Base-by-base conservation (phyloP, 805 yeast species). In the Suhomyces emberorum region DNA sequence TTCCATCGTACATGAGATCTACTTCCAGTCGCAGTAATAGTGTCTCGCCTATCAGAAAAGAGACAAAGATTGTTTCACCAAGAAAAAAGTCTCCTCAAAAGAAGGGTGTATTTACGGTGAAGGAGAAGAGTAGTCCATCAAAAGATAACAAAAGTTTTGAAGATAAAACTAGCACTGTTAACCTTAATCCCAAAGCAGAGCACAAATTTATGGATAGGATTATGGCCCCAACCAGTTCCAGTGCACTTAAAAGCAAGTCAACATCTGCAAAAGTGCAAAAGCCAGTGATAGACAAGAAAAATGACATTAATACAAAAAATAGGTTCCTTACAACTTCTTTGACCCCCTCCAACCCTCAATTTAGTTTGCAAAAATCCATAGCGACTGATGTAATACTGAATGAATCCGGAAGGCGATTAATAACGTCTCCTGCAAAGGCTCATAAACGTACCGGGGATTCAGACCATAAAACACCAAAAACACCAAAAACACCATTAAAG, bases 261-360 rank as follows among this genome's bases (percentile, higher is more conserved):
- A 24, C 22, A 8, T 5, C 14, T 15, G 24, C 34, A 4, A 34
- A 32, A 24, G 28, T 17, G 9, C 19, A 30, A 24, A 30, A 32
- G 20, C 20, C 24, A 8, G 9, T 15, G 4, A 22, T 25, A 4
- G 39, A 41, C 19, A 30, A 15, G n/a, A 29, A 37, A 18, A 31
- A 33, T 25, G 23, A 26, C 22, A 43, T 41, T n/a, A 30, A 31
- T 2, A 46, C 47, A 11, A 61, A 54, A 41, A 65, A 64, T 39
- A 54, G 55, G 37, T 62, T 66, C 35, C 51, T 65, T 22, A 58
- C 69, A 1, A 62, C 69, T 1, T 56, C 62, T 6, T 48, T 66
- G 15, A 61, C 61, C 16, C 64, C 69, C 0, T 49, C 55, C 3
- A 57, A 56, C 7, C 54, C 60, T 4, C 43, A 39, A 18, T 51